Percentiles rank a stretch among this genome's conserved stretches.
Conservation (phyloP, 495 filamentous ascomycete species). For the Neurospora africana region DNA sequence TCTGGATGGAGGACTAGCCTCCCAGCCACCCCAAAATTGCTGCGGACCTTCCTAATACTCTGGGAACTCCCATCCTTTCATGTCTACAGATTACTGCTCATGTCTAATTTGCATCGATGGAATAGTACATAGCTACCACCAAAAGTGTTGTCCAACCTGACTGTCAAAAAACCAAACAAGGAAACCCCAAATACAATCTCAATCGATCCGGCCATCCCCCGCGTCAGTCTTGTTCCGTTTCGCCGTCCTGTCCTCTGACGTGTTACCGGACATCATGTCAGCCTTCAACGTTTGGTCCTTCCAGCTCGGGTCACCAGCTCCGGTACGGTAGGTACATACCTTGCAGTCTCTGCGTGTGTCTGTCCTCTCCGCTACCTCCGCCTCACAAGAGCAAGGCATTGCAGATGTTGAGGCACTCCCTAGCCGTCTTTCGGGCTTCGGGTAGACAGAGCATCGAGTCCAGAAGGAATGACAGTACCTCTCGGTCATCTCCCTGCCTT, state of each 20-base stretch:
- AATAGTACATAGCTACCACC: too few relatives aligned
- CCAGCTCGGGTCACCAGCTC: not conserved
- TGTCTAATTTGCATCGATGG: too few relatives aligned
- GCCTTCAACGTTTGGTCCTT: not conserved
- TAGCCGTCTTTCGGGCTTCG: not conserved
- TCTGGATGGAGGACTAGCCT: too few relatives aligned
- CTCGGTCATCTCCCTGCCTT: not conserved
- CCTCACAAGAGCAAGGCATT: not conserved
- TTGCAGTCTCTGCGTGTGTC: not conserved
- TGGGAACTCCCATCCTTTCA: too few relatives aligned
- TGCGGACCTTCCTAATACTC: too few relatives aligned
- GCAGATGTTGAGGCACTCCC: not conserved
- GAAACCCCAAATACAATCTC: not conserved
- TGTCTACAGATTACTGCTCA: too few relatives aligned
- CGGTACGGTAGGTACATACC: not conserved
- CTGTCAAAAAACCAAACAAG: too few relatives aligned
- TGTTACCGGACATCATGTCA: not conserved
- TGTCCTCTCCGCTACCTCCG: not conserved
- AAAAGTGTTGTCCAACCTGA: too few relatives aligned
- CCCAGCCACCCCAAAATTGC: too few relatives aligned
- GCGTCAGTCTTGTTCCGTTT: not conserved
- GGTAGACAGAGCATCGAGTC: not conserved
- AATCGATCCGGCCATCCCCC: not conserved
- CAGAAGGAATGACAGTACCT: not conserved
- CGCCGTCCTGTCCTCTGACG: not conserved